Conservation (phyloP, 208 protist genomes). For the Crithidia brevicula region DNA sequence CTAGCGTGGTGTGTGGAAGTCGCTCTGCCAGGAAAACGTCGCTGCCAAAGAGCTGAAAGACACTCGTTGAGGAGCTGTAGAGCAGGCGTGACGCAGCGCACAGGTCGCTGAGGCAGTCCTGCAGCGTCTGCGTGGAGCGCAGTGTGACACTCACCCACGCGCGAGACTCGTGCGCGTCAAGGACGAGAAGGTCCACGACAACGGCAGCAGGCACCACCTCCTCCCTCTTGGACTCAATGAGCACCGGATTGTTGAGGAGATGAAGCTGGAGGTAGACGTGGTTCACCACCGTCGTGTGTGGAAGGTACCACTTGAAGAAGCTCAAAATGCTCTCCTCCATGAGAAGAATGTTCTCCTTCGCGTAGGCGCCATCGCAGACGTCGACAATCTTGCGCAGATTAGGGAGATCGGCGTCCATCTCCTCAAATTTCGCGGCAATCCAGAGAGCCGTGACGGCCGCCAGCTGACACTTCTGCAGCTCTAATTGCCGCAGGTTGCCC, state of each 20-base stretch:
- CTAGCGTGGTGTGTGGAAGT: constrained; percentile 28
- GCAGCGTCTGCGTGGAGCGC: constrained; percentile 33
- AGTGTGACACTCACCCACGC: constrained; percentile 43
- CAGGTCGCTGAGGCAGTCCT: constrained; percentile 48
- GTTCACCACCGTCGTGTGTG: constrained; percentile 84
- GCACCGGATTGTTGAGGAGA: constrained; percentile 55
- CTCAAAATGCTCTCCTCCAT: constrained; percentile 83
- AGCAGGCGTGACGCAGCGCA: constrained; percentile 53
- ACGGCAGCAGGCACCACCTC: constrained; percentile 18
- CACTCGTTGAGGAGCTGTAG: constrained; percentile 43
- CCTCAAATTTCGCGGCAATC: constrained; percentile 88
- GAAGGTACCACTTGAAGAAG: constrained; percentile 83
- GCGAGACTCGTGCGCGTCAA: constrained; percentile 35
- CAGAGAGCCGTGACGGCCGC: constrained; percentile 75
- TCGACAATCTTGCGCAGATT: constrained; percentile 70
- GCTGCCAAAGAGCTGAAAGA: constrained; percentile 78
- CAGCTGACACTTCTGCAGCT: constrained; percentile 78
- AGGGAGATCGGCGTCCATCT: constrained; percentile 74
- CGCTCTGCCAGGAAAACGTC: constrained; percentile 61
- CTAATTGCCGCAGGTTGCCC: constrained; percentile 57
- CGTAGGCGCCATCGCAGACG: constrained; percentile 79
- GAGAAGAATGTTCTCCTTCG: constrained; percentile 52
- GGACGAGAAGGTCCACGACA: constrained; percentile 45
- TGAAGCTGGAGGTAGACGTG: constrained; percentile 85
- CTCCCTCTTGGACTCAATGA: constrained; percentile 35